Evolutionary conservation across 164 flowering plant genomes (phyloP), one percentile per base, ranked within the genome.

Genomic region (Tetracentron sinense): DNA sequence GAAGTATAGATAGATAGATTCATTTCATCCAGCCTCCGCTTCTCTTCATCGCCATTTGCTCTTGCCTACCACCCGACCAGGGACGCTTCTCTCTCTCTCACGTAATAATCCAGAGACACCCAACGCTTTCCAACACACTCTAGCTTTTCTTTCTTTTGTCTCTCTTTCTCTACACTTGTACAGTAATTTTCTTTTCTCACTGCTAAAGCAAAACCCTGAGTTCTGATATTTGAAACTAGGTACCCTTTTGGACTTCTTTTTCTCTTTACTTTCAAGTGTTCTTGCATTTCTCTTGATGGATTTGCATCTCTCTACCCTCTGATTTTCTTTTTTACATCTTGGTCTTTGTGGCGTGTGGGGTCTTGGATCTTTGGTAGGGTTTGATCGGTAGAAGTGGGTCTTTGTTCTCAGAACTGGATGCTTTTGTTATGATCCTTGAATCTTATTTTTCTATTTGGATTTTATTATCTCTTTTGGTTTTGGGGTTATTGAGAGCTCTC

Each of bases 181-280:
- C 38, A 33, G 6, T 33, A 33, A 4, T 33, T n/a, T n/a, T n/a
- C n/a, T n/a, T 29, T 58, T 38, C 42, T 22, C 72, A 53, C 69
- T 66, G 65, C 62, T 42, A 77, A 74, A 79, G 77, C 56, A 68
- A 71, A 62, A 53, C 65, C 66, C 65, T 59, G 66, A 69, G 79
- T 60, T 71, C 71, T 67, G 69, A 63, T 63, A 64, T 75, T 73
- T 72, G 69, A 62, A 66, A 50, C 69, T 53, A 73, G 78, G 76
- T 73, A 61, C 61, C 47, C 69, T 69, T 59, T 62, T 52, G 58
- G n/a, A n/a, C n/a, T 54, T 57, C 55, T 61, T 53, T 72, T 67
- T 55, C 54, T 51, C 53, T 54, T 55, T 44, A 16, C 68, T 70
- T 75, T 70, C 50, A n/a, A n/a, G 56, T 60, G 66, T 52, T 64